Conservation (phyloP, 345 rosid genomes). For the Linum tenue region DNA sequence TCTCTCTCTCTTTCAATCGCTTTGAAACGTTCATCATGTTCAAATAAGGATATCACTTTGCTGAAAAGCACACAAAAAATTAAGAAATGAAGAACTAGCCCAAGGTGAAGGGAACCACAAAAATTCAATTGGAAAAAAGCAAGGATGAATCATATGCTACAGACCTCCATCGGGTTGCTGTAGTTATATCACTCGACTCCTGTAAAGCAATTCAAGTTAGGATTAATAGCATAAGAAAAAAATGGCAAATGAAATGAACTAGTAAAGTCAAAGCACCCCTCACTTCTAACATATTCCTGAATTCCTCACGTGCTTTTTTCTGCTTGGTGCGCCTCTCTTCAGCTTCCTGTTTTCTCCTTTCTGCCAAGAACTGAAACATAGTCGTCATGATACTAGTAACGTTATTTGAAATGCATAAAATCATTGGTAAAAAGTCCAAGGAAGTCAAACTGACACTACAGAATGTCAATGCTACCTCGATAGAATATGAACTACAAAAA, state of each 20-base stretch:
- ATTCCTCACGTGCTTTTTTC: slow-evolving; percentile 68
- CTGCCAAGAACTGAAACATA: slow-evolving; percentile 55
- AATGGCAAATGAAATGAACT: not conserved
- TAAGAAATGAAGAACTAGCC: not conserved
- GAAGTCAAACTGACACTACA: too few relatives aligned
- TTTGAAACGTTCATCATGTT: slow-evolving; percentile 78
- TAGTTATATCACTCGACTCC: slow-evolving; percentile 71
- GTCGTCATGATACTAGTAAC: not conserved
- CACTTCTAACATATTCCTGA: slow-evolving; percentile 78
- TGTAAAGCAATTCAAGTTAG: slow-evolving; percentile 23
- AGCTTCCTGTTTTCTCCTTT: slow-evolving; percentile 65
- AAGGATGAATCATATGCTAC: slow-evolving; percentile 15
- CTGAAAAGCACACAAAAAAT: slow-evolving; percentile 35
- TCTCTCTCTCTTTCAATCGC: slow-evolving; percentile 86
- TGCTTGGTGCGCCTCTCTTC: slow-evolving; percentile 71
- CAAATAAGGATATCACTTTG: slow-evolving; percentile 62
- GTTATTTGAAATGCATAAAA: too few relatives aligned
- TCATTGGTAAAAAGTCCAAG: too few relatives aligned
- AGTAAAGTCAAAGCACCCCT: slow-evolving; percentile 13
- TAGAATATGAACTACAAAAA: not conserved
- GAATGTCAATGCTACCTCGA: not conserved
- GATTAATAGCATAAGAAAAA: not conserved
- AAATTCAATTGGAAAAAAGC: not conserved
- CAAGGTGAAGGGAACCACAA: not conserved
- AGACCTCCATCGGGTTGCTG: slow-evolving; percentile 87